These are phyloP conservation scores for Ophidiomyces ophidiicola DNA, from an alignment of 2,329 filamentous ascomycete genomes.

Conservation along the genomic window DNA sequence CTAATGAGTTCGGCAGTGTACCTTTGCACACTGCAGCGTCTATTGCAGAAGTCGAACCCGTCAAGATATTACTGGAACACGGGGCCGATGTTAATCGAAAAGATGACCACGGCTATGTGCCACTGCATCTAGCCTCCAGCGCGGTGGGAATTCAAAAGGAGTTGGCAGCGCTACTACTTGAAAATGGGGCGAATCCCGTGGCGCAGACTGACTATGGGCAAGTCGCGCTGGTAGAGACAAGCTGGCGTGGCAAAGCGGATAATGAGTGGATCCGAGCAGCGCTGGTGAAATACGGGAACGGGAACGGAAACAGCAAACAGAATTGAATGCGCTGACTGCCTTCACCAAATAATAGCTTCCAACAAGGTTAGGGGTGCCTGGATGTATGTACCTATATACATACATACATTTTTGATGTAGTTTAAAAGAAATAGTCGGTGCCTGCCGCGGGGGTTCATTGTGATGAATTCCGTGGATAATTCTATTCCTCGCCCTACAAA, in stretches of 20 bases:
- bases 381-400: neutral
- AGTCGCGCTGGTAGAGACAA: neutral
- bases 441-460: no score
- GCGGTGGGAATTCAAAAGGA: neutral
- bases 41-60: neutral
- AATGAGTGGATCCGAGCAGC: slow-evolving; percentile 1
- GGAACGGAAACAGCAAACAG: neutral
- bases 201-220: neutral
- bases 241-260: neutral
- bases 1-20: neutral
- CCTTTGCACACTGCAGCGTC: slow-evolving; percentile 6
- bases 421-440: no score
- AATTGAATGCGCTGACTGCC: neutral
- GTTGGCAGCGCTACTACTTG: slow-evolving; percentile 4
- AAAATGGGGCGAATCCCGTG: slow-evolving; percentile 2
- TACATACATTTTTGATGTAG: neutral
- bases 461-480: no score
- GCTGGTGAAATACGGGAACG: neutral
- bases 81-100: slow-evolving; percentile 9
- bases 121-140: slow-evolving; percentile 6
- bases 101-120: neutral
- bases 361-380: no score
- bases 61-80: slow-evolving; percentile 7
- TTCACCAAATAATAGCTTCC: no score
- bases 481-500: no score